Conservation (phyloP, 768 basidiomycete genomes). For the Dacryopinax primogenitus region DNA sequence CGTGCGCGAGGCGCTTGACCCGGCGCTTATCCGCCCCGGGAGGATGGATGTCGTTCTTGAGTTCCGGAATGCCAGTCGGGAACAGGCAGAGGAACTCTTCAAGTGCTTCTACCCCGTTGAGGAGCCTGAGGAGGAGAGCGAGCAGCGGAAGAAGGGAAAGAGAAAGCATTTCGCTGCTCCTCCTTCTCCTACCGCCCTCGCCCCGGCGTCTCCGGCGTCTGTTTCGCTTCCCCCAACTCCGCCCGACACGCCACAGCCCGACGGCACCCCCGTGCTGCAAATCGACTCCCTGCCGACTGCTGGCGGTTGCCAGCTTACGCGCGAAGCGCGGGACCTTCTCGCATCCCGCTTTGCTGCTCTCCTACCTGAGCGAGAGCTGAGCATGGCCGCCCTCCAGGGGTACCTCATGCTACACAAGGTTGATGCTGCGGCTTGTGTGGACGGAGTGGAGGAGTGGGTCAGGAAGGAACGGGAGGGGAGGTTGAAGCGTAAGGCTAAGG, state of each 20-base stretch:
- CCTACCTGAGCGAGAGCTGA: constrained; percentile 42
- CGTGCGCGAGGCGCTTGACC: constrained; percentile 53
- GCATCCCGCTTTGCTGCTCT: constrained; percentile 43
- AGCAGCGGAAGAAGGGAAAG: constrained; percentile 11
- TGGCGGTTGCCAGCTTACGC: constrained; percentile 25
- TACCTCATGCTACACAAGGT: constrained; percentile 60
- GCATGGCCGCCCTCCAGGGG: constrained; percentile 54
- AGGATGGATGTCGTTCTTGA: constrained; percentile 71
- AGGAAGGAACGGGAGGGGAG: constrained; percentile 28
- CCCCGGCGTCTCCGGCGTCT: constrained; percentile 22
- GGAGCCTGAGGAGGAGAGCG: constrained; percentile 23
- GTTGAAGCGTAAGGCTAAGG: constrained; percentile 27
- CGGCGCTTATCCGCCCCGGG: constrained; percentile 63
- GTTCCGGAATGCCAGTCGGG: constrained; percentile 58
- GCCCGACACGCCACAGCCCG: constrained; percentile 44
- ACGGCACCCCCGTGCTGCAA: neutral
- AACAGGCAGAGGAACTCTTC: constrained; percentile 55
- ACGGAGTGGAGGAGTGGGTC: constrained; percentile 64
- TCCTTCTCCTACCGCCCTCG: too few species aligned
- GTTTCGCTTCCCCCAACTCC: constrained; percentile 56
- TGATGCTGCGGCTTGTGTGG: constrained; percentile 52
- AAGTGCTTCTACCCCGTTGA: constrained; percentile 50
- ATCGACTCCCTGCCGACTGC: neutral
- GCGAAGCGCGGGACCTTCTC: constrained; percentile 32
- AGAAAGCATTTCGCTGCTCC: constrained; percentile 15